phyloP scores from a whole-genome alignment of 2,329 filamentous ascomycete genomes.

The Zymoseptoria tritici region DNA sequence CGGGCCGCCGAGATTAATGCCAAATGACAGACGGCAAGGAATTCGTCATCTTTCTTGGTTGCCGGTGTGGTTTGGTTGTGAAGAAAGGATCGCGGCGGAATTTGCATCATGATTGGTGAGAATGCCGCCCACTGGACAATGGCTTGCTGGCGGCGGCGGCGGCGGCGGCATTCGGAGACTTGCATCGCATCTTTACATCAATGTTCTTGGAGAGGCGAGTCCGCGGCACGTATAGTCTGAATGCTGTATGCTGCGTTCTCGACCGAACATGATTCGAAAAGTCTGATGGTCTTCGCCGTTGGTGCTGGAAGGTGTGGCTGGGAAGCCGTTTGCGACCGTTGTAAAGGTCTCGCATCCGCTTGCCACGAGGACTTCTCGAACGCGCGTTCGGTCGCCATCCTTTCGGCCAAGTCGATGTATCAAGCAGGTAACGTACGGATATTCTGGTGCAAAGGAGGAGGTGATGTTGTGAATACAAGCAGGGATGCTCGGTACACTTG shows the following conservation, averaged over 20 bases:
- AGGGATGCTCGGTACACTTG: neutral
- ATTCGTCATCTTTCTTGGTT: neutral
- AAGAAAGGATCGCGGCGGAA: neutral
- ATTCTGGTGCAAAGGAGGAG: neutral
- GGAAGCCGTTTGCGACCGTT: neutral
- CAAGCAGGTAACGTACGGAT: neutral
- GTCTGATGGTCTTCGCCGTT: neutral
- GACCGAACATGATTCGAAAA: neutral
- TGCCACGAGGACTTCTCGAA: neutral
- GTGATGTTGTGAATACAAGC: neutral
- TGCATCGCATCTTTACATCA: neutral
- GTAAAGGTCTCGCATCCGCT: neutral
- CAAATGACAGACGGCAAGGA: neutral
- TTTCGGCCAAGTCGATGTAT: neutral
- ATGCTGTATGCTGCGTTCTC: neutral
- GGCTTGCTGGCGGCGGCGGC: neutral
- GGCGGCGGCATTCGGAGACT: neutral
- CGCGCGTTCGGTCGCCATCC: neutral
- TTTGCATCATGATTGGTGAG: neutral
- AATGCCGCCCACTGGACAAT: neutral
- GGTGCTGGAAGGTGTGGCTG: neutral
- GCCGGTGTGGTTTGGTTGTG: neutral
- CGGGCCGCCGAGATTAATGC: neutral
- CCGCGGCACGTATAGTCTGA: neutral
- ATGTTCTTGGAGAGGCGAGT: neutral